phyloP scores from a whole-genome alignment of 2,329 filamentous ascomycete genomes.

The Penicillium nordicum region DNA sequence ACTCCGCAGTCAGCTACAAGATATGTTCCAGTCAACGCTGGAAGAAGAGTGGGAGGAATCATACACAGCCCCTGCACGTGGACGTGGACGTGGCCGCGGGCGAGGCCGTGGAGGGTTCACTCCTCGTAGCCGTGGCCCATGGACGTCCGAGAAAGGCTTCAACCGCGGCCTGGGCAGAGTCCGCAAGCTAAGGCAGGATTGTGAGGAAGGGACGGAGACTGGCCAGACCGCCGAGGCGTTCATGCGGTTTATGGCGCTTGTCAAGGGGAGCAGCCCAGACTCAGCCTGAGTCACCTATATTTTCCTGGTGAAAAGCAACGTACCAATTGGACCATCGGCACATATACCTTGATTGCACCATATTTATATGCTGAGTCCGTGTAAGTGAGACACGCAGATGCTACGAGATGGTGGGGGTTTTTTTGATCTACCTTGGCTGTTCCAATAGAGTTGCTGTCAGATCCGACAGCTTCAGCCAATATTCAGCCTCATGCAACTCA shows the following conservation, averaged over 20 bases:
- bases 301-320: neutral
- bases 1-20: conserved; percentile 39
- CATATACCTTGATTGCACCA: neutral
- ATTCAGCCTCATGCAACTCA: neutral
- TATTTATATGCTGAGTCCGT: neutral
- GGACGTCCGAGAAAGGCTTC: conserved; percentile 44
- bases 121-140: conserved; percentile 33
- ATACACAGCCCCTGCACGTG: conserved; percentile 21
- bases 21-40: conserved; percentile 43
- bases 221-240: conserved; percentile 36
- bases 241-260: conserved; percentile 36
- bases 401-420: neutral
- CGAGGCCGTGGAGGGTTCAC: conserved; percentile 25
- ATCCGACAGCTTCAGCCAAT: neutral
- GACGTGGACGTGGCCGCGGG: conserved; percentile 27
- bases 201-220: conserved; percentile 34
- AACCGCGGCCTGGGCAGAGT: conserved; percentile 42
- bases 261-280: conserved; percentile 20
- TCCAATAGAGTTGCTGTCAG: conserved; percentile 4
- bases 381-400: conserved; percentile 7
- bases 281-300: neutral
- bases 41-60: conserved; percentile 42
- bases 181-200: conserved; percentile 36
- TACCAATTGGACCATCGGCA: neutral
- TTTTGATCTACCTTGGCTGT: neutral